Percentiles rank a stretch among this genome's conserved stretches.
These are phyloP conservation scores for Harrya chromipes DNA, from an alignment of 768 basidiomycete species.

Conservation along the genomic window DNA sequence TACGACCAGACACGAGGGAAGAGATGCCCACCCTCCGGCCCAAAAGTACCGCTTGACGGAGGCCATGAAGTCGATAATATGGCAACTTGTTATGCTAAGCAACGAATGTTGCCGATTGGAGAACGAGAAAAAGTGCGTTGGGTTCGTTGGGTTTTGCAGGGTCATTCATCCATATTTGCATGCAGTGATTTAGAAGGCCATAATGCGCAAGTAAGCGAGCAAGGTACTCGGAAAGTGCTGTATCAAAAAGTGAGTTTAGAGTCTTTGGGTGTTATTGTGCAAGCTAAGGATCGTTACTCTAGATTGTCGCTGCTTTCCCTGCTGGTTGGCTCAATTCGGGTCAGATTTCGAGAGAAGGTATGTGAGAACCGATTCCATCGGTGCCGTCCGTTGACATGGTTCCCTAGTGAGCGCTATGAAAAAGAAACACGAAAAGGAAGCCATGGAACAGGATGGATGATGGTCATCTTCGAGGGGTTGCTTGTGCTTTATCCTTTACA, in stretches of 20 bases:
- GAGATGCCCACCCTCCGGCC: conserved; percentile 57
- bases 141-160: neutral
- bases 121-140: conserved; percentile 58
- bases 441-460: conserved; percentile 53
- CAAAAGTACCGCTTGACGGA: conserved; percentile 82
- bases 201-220: conserved; percentile 72
- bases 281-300: neutral
- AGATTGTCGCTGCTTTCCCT: conserved; percentile 81
- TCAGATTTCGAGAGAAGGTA: conserved; percentile 84
- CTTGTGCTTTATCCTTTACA: neutral
- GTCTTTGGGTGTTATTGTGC: neutral
- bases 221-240: conserved; percentile 72
- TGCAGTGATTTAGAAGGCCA: conserved; percentile 57
- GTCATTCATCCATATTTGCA: neutral
- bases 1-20: conserved; percentile 27
- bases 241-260: conserved; percentile 64
- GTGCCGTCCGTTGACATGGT: neutral
- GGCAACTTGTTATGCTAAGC: conserved; percentile 77
- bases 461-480: neutral
- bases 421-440: conserved; percentile 74
- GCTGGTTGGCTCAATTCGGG: conserved; percentile 84
- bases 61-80: conserved; percentile 72
- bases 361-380: conserved; percentile 18
- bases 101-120: conserved; percentile 74
- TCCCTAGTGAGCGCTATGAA: conserved; percentile 77